These are phyloP conservation scores for Neurospora terricola DNA, from an alignment of 495 filamentous ascomycete species.

Conservation along the genomic window DNA sequence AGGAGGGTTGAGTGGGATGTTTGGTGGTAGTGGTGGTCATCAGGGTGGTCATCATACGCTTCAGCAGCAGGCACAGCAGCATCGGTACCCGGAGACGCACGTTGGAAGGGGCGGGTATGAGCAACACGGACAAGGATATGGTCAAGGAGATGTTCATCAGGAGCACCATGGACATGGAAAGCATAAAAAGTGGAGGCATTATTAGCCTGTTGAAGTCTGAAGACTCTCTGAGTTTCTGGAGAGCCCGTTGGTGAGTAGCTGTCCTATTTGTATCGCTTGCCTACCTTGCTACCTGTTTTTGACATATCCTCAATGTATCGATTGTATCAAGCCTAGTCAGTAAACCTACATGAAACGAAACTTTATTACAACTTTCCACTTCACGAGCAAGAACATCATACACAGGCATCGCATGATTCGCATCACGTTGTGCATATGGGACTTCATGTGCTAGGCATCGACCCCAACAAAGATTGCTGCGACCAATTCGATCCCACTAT, in stretches of 20 bases:
- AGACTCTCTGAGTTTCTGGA: no score
- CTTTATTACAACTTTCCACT: neutral
- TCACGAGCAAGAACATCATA: neutral
- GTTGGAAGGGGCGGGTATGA: neutral
- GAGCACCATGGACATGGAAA: neutral
- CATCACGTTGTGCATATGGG: neutral
- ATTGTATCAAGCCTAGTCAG: neutral
- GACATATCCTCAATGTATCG: neutral
- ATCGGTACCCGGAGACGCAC: neutral
- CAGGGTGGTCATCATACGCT: neutral
- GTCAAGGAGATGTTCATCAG: neutral
- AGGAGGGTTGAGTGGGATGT: neutral
- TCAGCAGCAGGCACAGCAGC: neutral
- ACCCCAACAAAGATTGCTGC: neutral
- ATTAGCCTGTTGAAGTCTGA: neutral
- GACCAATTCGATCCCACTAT: neutral
- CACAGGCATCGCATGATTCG: neutral
- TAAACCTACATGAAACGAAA: neutral
- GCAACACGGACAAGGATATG: neutral
- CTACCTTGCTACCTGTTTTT: neutral
- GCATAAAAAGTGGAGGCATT: neutral
- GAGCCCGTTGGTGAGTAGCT: neutral
- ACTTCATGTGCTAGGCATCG: neutral
- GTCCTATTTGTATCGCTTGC: neutral
- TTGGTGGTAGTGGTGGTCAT: neutral